Evolutionary conservation across 345 rosid species (phyloP).

Genomic region (Aegle marmelos): DNA sequence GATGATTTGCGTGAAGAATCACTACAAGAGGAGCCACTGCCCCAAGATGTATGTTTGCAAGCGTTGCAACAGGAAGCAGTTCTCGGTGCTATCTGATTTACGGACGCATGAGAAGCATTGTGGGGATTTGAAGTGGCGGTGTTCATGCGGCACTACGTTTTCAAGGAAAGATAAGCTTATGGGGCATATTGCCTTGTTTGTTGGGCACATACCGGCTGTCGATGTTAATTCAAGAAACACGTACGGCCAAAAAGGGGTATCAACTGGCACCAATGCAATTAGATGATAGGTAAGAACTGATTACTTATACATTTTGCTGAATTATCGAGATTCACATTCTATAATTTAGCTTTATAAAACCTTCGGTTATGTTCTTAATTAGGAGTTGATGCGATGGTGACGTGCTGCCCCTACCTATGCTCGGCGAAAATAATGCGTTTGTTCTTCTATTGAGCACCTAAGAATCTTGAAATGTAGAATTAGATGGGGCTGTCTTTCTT

Average conservation of each 20-base stretch:
- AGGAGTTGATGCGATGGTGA: not conserved
- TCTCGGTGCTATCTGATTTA: constrained; percentile 83
- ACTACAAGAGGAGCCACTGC: constrained; percentile 93
- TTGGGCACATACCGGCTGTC: constrained; percentile 54
- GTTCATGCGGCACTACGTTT: constrained; percentile 86
- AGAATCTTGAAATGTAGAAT: not conserved
- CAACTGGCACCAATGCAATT: constrained; percentile 17
- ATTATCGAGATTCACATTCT: not conserved
- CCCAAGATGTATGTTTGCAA: constrained; percentile 89
- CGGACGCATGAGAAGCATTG: constrained; percentile 96
- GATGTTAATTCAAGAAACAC: constrained; percentile 4
- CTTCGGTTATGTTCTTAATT: not conserved
- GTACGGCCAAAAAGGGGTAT: constrained; percentile 11
- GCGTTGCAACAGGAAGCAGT: constrained; percentile 71
- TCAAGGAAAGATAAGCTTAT: constrained; percentile 85
- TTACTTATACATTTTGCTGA: not conserved
- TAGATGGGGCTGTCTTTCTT: not conserved
- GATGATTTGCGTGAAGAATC: constrained; percentile 82
- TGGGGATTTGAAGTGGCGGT: constrained; percentile 72
- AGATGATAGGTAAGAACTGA: constrained; percentile 12
- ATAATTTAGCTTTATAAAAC: not conserved
- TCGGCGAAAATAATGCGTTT: not conserved
- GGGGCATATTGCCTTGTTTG: constrained; percentile 76
- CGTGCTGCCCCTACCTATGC: not conserved
- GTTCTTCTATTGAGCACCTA: not conserved